These are phyloP conservation scores for Colletotrichum viniferum DNA, from an alignment of 2,329 filamentous ascomycete species.

Conservation along the genomic window DNA sequence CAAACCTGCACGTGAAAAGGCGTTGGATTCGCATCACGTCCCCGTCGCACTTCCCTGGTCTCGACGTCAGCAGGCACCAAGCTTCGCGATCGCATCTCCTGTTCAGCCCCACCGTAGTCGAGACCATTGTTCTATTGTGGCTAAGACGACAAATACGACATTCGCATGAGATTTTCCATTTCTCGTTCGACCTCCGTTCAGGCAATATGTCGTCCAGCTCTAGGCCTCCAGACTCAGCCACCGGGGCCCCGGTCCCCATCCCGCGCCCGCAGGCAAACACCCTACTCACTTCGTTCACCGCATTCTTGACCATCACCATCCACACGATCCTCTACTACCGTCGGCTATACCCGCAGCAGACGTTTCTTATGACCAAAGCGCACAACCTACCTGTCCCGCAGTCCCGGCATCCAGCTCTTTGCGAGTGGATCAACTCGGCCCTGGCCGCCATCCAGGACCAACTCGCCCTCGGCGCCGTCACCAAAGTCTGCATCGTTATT, in stretches of 20 bases:
- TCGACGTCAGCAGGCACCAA: not conserved
- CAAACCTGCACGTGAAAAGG: not conserved
- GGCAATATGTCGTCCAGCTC: conserved; percentile 5
- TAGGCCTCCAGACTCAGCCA: not conserved
- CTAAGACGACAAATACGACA: not conserved
- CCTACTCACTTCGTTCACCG: conserved; percentile 73
- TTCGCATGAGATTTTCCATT: not conserved
- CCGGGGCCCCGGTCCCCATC: conserved; percentile 27
- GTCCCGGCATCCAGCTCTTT: conserved; percentile 84
- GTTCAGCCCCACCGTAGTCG: not conserved
- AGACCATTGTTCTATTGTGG: not conserved
- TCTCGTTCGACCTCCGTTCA: not conserved
- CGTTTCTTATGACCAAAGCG: conserved; percentile 80
- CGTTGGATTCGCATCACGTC: not conserved
- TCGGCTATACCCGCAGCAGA: conserved; percentile 74
- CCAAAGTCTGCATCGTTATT: conserved; percentile 53
- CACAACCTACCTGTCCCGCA: conserved; percentile 87
- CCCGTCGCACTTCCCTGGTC: not conserved
- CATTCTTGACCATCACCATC: conserved; percentile 81
- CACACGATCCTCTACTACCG: conserved; percentile 89
- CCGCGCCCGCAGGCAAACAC: conserved; percentile 48
- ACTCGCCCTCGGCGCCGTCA: conserved; percentile 61
- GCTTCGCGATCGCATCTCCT: not conserved
- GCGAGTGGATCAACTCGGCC: conserved; percentile 84
- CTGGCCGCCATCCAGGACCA: conserved; percentile 74